These are phyloP conservation scores for Noccaea caerulescens DNA, from an alignment of 345 rosid species.

Conservation along the genomic window DNA sequence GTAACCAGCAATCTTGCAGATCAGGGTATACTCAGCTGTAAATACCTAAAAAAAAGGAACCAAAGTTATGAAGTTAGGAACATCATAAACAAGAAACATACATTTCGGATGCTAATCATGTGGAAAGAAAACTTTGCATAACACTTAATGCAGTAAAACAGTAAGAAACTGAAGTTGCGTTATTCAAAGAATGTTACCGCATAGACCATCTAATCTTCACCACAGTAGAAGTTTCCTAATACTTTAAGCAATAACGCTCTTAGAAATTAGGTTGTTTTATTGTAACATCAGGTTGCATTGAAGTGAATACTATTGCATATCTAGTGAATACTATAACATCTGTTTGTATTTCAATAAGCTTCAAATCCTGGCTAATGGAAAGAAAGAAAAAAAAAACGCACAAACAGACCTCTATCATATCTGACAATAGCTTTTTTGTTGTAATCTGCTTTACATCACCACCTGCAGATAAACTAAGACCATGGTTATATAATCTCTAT, in stretches of 20 bases:
- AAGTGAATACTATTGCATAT: background rate
- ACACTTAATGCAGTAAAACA: background rate
- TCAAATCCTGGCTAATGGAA: slow-evolving; percentile 9
- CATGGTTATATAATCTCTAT: slow-evolving; percentile 38
- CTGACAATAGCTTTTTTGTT: slow-evolving; percentile 63
- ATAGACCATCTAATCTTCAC: background rate
- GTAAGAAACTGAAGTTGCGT: background rate
- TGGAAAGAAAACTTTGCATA: slow-evolving; percentile 11
- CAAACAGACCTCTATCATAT: slow-evolving; percentile 85
- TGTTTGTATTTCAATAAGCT: background rate
- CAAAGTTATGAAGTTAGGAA: slow-evolving; percentile 14
- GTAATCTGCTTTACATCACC: slow-evolving; percentile 93
- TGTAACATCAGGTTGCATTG: background rate
- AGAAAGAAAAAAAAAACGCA: slow-evolving; percentile 26
- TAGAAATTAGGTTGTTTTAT: no score
- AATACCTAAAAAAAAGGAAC: slow-evolving; percentile 59
- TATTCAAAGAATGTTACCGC: slow-evolving; percentile 18
- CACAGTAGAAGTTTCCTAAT: background rate
- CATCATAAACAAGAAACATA: slow-evolving; percentile 24
- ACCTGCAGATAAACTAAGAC: slow-evolving; percentile 74
- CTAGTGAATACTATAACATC: no score
- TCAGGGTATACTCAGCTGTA: slow-evolving; percentile 78
- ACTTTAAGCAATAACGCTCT: background rate
- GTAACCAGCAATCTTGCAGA: slow-evolving; percentile 89
- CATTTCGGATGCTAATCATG: background rate